Evolutionary conservation across 73 alveolate genomes (phyloP), one percentile per base, ranked within the genome.

Genomic region (Tetrahymena elliotti): DNA sequence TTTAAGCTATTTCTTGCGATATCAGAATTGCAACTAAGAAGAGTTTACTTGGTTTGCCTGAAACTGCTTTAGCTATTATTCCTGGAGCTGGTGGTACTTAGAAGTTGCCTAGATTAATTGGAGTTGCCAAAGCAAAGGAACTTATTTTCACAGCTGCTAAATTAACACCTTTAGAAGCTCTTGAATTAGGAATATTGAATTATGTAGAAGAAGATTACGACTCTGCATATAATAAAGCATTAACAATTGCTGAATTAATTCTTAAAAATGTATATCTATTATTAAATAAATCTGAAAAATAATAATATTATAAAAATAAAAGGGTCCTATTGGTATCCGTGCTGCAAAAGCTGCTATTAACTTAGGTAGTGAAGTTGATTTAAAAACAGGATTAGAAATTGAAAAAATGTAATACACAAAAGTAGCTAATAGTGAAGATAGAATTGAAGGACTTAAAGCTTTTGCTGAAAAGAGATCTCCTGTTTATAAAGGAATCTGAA

Each of bases 1-100:
- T n/a, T 15, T 10, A 40, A 31, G 98, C 99, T 38, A 93, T 98
- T 93, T 96, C 99, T 24, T 95, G 99, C 40, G 99, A 98, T 97
- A 95, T 98, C 47, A 96, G 99, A 97, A 95, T 98, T 31, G 98
- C 99, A 82, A 97, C 99, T 5, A 97, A 97, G 68, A 83, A 97
- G 84, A 97, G 99, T 40, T 84, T 95, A 39, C 95, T 98, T 34
- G 99, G 99, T 2, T 97, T 98, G 24, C 99, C 99, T 93, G 99
- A 98, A 94, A 98, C 99, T 38, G 98, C 99, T 0, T 94, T 98
- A 15, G 99, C 99, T 40, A 98, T 98, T 38, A 98, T 98, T 34
- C 99, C 99, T 12, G 99, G 99, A 15, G 99, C 99, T 35, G 96
- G 99, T 20, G 99, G 99, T 33, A 98, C 99, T 24, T 98, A 98